These are phyloP conservation scores for Metarhizium guizhouense DNA, from an alignment of 2,329 filamentous ascomycete species.

Conservation along the genomic window DNA sequence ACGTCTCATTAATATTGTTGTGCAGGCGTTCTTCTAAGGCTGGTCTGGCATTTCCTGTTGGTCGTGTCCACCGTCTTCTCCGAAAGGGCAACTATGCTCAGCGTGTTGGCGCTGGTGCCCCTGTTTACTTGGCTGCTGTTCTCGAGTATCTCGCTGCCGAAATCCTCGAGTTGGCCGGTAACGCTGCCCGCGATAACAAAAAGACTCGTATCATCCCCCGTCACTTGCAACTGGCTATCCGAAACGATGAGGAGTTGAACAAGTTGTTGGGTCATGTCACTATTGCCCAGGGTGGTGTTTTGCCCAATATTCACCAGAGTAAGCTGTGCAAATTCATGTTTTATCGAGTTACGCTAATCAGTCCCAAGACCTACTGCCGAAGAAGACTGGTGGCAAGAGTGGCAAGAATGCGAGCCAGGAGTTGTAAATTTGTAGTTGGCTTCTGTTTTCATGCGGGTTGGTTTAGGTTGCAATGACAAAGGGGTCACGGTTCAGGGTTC, in stretches of 20 bases:
- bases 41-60: slow-evolving; percentile 96
- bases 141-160: slow-evolving; percentile 98
- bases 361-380: slow-evolving; percentile 82
- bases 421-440: slow-evolving; percentile 56
- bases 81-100: slow-evolving; percentile 99
- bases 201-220: slow-evolving; percentile 99
- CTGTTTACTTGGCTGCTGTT: slow-evolving; percentile 93
- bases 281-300: slow-evolving; percentile 93
- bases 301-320: slow-evolving; percentile 97
- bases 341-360: slow-evolving; percentile 19
- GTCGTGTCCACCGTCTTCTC: slow-evolving; percentile 97
- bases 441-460: slow-evolving; percentile 48
- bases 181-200: slow-evolving; percentile 99
- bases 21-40: slow-evolving; percentile 94
- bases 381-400: slow-evolving; percentile 88
- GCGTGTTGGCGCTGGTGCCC: slow-evolving; percentile 97
- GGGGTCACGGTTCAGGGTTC: slow-evolving; percentile 72
- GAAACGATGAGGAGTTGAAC: slow-evolving; percentile 99
- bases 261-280: slow-evolving; percentile 95
- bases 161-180: slow-evolving; percentile 97
- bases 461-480: slow-evolving; percentile 71
- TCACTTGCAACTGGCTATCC: slow-evolving; percentile 97
- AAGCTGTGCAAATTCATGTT: slow-evolving; percentile 30
- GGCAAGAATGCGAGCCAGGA: slow-evolving; percentile 92
- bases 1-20: not conserved